phyloP scores from a whole-genome alignment of 2,329 filamentous ascomycete genomes.

The Penicillium griseofulvum region DNA sequence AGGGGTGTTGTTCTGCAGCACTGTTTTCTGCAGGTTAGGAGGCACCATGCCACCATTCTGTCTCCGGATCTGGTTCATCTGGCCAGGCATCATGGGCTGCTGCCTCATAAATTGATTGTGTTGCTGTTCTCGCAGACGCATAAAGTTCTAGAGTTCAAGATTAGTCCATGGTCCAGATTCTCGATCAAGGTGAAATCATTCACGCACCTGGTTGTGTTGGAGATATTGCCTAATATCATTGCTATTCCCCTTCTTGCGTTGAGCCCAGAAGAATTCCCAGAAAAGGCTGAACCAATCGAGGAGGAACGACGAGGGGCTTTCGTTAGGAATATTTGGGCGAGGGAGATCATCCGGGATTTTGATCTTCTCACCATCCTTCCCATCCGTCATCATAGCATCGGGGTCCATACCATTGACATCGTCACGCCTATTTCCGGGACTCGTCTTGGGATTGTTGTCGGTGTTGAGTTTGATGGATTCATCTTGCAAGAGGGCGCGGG shows the following conservation, averaged over 20 bases:
- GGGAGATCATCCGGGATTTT: slow-evolving; percentile 81
- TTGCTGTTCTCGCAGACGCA: slow-evolving; percentile 69
- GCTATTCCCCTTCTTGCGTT: slow-evolving; percentile 67
- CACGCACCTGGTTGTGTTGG: slow-evolving; percentile 70
- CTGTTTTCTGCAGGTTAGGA: slow-evolving; percentile 63
- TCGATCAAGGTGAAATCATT: slow-evolving; percentile 1
- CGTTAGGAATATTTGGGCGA: slow-evolving; percentile 56
- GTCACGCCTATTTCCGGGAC: slow-evolving; percentile 65
- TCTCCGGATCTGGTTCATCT: slow-evolving; percentile 56
- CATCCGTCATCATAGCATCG: slow-evolving; percentile 78
- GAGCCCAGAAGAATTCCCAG: slow-evolving; percentile 90
- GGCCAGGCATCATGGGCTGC: slow-evolving; percentile 59
- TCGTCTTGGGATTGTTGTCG: slow-evolving; percentile 59
- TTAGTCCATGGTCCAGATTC: slow-evolving; percentile 11
- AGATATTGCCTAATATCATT: slow-evolving; percentile 72
- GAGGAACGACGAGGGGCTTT: slow-evolving; percentile 71
- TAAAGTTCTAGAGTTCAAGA: slow-evolving; percentile 53
- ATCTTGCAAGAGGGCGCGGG: slow-evolving; percentile 68
- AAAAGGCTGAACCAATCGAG: slow-evolving; percentile 97
- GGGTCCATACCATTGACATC: slow-evolving; percentile 72
- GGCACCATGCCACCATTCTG: slow-evolving; percentile 38
- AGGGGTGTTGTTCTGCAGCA: slow-evolving; percentile 68
- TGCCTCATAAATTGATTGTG: slow-evolving; percentile 75
- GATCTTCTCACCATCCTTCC: slow-evolving; percentile 70
- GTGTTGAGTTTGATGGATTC: slow-evolving; percentile 60